Evolutionary conservation across 1,284 basidiomycete genomes (phyloP).

Genomic region (Tylopilus sp.): DNA sequence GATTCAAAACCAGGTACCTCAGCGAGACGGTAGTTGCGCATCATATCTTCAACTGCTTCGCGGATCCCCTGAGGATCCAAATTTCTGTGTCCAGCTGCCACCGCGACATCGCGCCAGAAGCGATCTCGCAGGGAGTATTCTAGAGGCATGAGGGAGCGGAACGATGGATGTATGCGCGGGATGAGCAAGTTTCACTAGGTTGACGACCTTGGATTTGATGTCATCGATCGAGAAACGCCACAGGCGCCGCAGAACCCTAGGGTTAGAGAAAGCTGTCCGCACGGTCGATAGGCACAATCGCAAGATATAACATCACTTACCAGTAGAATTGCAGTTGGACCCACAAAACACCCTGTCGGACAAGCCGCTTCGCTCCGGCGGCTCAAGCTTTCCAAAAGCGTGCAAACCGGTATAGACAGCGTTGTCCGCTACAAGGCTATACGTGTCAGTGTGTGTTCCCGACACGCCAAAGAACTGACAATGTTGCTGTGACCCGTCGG

Average conservation of each 20-base stretch:
- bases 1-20: conserved; percentile 23
- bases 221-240: neutral
- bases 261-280: neutral
- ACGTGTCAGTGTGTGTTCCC: neutral
- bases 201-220: neutral
- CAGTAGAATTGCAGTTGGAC: conserved; percentile 13
- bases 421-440: conserved; percentile 10
- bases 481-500: neutral
- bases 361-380: conserved; percentile 3
- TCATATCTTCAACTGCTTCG: conserved; percentile 26
- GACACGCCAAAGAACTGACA: neutral
- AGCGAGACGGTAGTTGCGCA: conserved; percentile 24
- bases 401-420: conserved; percentile 1
- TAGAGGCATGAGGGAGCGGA: conserved; percentile 13
- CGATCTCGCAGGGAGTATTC: conserved; percentile 19
- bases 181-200: neutral
- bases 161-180: conserved; percentile 6
- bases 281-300: conserved; percentile 1
- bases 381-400: conserved; percentile 22
- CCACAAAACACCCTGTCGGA: conserved; percentile 19
- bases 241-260: conserved; percentile 6
- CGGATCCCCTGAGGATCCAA: conserved; percentile 16
- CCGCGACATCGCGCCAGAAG: conserved; percentile 27
- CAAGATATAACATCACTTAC: conserved; percentile 1
- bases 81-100: conserved; percentile 6